Conservation (phyloP, 2,329 filamentous ascomycete species). For the Aureobasidium uvarum region DNA sequence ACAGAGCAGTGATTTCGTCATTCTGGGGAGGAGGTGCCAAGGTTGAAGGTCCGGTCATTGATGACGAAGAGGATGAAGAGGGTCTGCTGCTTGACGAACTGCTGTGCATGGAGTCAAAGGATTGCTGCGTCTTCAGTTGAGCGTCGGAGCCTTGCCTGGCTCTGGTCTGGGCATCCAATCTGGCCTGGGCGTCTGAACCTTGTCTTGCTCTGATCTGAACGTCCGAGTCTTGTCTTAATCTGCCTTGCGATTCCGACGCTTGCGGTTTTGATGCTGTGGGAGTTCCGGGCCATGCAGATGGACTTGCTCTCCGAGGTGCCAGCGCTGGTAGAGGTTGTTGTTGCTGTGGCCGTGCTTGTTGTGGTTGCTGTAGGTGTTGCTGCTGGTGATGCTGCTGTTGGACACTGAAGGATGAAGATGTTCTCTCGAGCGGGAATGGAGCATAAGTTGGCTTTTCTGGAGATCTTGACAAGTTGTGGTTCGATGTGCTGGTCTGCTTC, state of each 20-base stretch:
- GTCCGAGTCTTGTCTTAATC: constrained; percentile 11
- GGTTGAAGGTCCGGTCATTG: constrained; percentile 57
- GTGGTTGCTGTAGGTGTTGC: background rate
- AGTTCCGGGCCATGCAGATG: background rate
- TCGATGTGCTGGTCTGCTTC: constrained; percentile 27
- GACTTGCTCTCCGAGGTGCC: constrained; percentile 18
- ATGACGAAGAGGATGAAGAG: constrained; percentile 37
- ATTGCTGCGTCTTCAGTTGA: constrained; percentile 3
- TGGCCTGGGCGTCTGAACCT: constrained; percentile 11
- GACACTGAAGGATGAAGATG: constrained; percentile 10
- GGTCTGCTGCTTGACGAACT: constrained; percentile 25
- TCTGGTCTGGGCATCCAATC: constrained; percentile 6
- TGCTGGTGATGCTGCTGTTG: constrained; percentile 1
- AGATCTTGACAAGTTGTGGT: background rate
- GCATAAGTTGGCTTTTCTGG: constrained; percentile 1
- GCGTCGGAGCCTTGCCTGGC: constrained; percentile 3
- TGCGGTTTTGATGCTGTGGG: background rate
- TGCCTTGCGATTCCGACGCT: background rate
- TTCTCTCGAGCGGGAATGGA: constrained; percentile 4
- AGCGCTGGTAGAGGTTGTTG: constrained; percentile 40
- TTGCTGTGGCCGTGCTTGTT: constrained; percentile 15
- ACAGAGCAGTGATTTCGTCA: constrained; percentile 75
- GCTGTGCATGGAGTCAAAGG: constrained; percentile 17
- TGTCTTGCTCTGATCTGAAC: constrained; percentile 8
- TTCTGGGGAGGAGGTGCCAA: constrained; percentile 52